Percentiles rank a stretch among this genome's conserved stretches.
phyloP scores from a whole-genome alignment of 2,329 filamentous ascomycete genomes.

The Fusarium neocosmosporiellum region DNA sequence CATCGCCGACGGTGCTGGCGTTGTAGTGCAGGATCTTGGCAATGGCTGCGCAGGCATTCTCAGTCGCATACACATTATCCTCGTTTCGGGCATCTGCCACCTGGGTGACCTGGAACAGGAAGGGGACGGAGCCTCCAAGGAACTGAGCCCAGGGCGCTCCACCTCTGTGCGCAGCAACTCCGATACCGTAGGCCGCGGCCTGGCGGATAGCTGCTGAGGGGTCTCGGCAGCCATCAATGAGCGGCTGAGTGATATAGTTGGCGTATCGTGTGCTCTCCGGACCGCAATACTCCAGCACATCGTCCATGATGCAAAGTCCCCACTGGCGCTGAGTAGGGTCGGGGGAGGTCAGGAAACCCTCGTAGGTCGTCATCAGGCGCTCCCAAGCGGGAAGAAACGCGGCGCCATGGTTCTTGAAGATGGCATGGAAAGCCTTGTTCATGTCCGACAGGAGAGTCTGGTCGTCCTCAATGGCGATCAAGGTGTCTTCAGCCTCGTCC shows the following conservation, averaged over 20 bases:
- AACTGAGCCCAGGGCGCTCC: constrained; percentile 90
- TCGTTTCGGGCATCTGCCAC: constrained; percentile 86
- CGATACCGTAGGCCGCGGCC: constrained; percentile 94
- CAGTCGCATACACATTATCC: constrained; percentile 95
- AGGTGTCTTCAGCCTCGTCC: constrained; percentile 85
- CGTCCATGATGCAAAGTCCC: constrained; percentile 99
- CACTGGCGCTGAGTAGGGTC: constrained; percentile 96
- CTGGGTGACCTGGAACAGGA: constrained; percentile 86
- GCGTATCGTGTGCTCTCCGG: constrained; percentile 88
- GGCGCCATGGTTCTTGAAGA: constrained; percentile 95
- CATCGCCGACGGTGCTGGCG: constrained; percentile 77
- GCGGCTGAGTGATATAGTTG: constrained; percentile 85
- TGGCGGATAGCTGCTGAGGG: constrained; percentile 91
- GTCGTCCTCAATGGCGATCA: constrained; percentile 96
- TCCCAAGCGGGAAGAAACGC: constrained; percentile 91
- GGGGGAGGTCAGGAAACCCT: constrained; percentile 80
- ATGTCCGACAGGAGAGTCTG: constrained; percentile 97
- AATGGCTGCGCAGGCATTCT: constrained; percentile 96
- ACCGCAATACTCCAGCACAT: constrained; percentile 97
- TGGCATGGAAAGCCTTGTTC: constrained; percentile 99
- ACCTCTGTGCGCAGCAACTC: constrained; percentile 93
- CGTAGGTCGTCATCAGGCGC: constrained; percentile 84
- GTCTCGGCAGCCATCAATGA: constrained; percentile 88
- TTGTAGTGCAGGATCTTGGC: constrained; percentile 98
- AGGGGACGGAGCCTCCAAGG: constrained; percentile 80